Evolutionary conservation across 495 filamentous ascomycete genomes (phyloP), one percentile per base, ranked within the genome.

Genomic region (Glutinoglossum americanum): DNA sequence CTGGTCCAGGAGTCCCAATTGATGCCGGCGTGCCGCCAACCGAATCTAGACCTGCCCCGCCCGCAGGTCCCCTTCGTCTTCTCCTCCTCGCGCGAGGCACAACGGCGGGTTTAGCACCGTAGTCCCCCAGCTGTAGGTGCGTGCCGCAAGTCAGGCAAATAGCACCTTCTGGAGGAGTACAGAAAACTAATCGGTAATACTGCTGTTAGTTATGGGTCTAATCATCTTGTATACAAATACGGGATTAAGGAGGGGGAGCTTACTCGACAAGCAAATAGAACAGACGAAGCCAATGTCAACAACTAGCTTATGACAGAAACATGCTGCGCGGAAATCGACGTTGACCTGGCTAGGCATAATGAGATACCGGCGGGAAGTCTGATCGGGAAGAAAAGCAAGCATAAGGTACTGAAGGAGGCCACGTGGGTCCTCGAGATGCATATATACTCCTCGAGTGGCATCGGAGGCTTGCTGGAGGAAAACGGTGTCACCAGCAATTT

Each of bases 261-360:
- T 65, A 80, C 76, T 98, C 69, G 87, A 92, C 61, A 98, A 72
- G 66, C 92, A 98, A 59, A 98, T 85, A 47, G 85, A 90, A 72
- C 92, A 98, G 47, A 98, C 93, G 65, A 83, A 98, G 11, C 87
- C 92, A 27, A 92, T 77, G 71, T 95, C 87, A 57, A 98, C 83
- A 15, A 97, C 88, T 26, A 76, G 78, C 33, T 90, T 76, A 69
- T 98, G 92, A 67, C 92, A 98, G 68, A 98, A 98, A 69, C 92
- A 98, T 15, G 92, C 92, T 6, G 92, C 90, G 10, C 93, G 77
- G 67, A 98, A 98, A 73, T 98, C 93, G 39, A 98, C 92, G 49
- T 83, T 77, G 32, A 85, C 83, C n/a, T 85, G 80, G 13, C 81
- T 85, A 0, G 92, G 92, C 17, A 83, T 70, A 9, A 93, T 74